These are phyloP conservation scores for Gonium pectorale DNA, from an alignment of 139 green algal genomes.

Conservation along the genomic window DNA sequence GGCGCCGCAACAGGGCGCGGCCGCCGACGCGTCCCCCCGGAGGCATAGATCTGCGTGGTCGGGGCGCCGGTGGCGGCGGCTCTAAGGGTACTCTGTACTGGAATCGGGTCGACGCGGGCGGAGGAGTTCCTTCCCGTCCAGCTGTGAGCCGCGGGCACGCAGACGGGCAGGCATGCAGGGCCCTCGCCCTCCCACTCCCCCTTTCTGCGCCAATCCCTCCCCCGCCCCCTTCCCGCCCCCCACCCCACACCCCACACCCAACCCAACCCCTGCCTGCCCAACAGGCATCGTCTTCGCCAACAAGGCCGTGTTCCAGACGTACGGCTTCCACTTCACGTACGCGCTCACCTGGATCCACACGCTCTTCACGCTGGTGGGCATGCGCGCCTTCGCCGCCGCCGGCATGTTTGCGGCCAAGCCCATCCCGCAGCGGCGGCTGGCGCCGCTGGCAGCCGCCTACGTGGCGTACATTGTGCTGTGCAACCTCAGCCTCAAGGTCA, in stretches of 20 bases:
- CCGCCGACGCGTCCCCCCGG: too few relatives aligned
- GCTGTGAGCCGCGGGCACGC: too few relatives aligned
- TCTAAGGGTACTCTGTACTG: too few relatives aligned
- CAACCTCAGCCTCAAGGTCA: constrained; percentile 90
- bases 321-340: constrained; percentile 83
- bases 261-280: not conserved
- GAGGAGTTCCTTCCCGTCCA: too few relatives aligned
- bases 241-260: not conserved
- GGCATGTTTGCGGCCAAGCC: constrained; percentile 76
- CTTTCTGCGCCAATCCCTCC: too few relatives aligned
- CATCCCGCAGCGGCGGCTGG: constrained; percentile 63
- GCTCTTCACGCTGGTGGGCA: constrained; percentile 73
- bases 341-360: constrained; percentile 90
- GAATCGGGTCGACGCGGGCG: too few relatives aligned
- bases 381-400: constrained; percentile 42
- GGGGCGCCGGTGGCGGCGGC: too few relatives aligned
- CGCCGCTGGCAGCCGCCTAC: constrained; percentile 82
- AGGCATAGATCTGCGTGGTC: too few relatives aligned
- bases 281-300: constrained; percentile 92
- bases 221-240: too few relatives aligned
- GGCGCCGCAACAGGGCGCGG: too few relatives aligned
- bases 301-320: constrained; percentile 83
- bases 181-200: too few relatives aligned
- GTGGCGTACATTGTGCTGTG: constrained; percentile 91
- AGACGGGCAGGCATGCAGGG: too few relatives aligned